Evolutionary conservation across 2,329 filamentous ascomycete species (phyloP).

Genomic region (Hypomyces rosellus): DNA sequence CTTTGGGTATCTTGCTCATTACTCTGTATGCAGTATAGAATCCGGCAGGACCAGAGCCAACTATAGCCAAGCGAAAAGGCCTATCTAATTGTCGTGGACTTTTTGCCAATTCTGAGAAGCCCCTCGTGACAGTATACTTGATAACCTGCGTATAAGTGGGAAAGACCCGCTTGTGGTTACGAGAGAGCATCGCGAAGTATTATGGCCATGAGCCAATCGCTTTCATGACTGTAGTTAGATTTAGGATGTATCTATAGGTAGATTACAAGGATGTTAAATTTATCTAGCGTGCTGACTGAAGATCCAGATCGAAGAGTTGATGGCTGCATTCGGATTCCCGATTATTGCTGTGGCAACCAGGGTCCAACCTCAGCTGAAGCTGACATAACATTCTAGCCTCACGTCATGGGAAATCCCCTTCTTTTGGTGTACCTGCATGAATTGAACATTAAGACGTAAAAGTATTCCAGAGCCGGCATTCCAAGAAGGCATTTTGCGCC

Average conservation of each 20-base stretch:
- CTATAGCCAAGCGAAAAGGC: conserved; percentile 73
- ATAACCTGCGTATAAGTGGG: neutral
- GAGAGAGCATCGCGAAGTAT: neutral
- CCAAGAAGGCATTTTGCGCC: neutral
- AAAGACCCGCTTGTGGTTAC: neutral
- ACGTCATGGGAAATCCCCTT: too few species aligned
- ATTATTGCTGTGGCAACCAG: conserved; percentile 23
- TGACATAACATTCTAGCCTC: neutral
- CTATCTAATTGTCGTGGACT: conserved; percentile 24
- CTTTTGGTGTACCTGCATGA: too few species aligned
- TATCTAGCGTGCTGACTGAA: neutral
- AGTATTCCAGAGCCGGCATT: neutral
- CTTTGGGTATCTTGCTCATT: conserved; percentile 65
- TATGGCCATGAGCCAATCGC: neutral
- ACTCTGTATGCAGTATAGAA: conserved; percentile 91
- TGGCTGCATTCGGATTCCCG: neutral
- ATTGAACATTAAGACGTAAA: neutral
- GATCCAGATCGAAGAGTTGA: neutral
- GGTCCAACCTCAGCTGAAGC: neutral
- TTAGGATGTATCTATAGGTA: too few species aligned
- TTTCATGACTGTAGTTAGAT: too few species aligned
- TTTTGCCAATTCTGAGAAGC: neutral
- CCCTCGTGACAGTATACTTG: neutral
- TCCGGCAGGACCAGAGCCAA: conserved; percentile 90
- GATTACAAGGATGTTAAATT: too few species aligned